Conservation (phyloP, 2,329 filamentous ascomycete species). For the Basipetospora chlamydospora region DNA sequence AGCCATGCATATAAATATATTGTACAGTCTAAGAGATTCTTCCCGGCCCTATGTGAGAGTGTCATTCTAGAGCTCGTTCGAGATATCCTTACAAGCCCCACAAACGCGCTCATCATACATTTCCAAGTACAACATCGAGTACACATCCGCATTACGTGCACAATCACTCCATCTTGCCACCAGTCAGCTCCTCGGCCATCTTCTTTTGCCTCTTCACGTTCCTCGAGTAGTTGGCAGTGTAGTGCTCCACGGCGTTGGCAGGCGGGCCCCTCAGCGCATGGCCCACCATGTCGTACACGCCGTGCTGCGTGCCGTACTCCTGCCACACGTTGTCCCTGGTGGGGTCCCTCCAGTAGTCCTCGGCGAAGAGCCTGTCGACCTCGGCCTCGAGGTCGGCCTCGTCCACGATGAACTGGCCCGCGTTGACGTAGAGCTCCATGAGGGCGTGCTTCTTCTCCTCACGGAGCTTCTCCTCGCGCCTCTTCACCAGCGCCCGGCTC, state of each 20-base stretch:
- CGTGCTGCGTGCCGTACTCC: slow-evolving; percentile 27
- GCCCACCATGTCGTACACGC: slow-evolving; percentile 29
- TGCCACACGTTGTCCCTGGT: slow-evolving; percentile 39
- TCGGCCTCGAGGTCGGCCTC: slow-evolving; percentile 61
- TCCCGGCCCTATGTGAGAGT: no score
- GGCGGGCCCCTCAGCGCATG: slow-evolving; percentile 18
- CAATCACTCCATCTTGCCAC: slow-evolving; percentile 36
- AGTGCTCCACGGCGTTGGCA: slow-evolving; percentile 18
- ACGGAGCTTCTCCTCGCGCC: slow-evolving; percentile 29
- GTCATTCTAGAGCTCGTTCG: no score
- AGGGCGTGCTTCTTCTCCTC: slow-evolving; percentile 48
- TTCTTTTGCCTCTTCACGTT: slow-evolving; percentile 37
- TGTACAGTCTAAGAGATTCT: slow-evolving; percentile 4
- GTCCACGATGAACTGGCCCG: slow-evolving; percentile 71
- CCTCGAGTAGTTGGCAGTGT: slow-evolving; percentile 24
- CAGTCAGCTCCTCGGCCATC: slow-evolving; percentile 44
- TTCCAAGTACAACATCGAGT: no score
- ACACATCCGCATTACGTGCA: not conserved
- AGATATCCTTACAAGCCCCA: no score
- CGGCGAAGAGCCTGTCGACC: slow-evolving; percentile 64
- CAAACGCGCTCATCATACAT: no score
- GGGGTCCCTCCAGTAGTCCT: slow-evolving; percentile 33
- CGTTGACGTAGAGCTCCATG: slow-evolving; percentile 81
- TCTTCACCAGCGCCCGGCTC: slow-evolving; percentile 30
- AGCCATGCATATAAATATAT: slow-evolving; percentile 4